phyloP scores from a whole-genome alignment of 345 rosid species.

The Boechera stricta region DNA sequence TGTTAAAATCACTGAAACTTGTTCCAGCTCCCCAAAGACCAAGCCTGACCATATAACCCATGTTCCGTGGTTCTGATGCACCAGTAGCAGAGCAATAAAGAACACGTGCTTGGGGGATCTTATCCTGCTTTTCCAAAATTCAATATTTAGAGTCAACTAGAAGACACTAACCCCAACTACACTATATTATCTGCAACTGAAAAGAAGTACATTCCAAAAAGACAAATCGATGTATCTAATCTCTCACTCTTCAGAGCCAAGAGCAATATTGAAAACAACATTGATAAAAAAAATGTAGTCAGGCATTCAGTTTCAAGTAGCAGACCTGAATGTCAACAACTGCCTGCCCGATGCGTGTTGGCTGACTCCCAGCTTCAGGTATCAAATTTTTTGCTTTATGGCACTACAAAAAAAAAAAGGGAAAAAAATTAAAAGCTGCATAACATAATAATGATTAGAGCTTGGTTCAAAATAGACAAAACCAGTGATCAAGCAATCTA shows the following conservation, averaged over 20 bases:
- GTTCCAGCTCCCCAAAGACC: conserved; percentile 99
- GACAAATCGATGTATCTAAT: conserved; percentile 20
- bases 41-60: conserved; percentile 99
- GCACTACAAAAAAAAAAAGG: conserved; percentile 65
- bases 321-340: conserved; percentile 97
- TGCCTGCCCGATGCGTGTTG: conserved; percentile 97
- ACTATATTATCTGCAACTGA: conserved; percentile 34
- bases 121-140: conserved; percentile 68
- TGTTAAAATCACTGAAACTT: conserved; percentile 72
- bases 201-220: conserved; percentile 23
- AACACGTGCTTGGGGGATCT: conserved; percentile 93
- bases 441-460: conserved; percentile 33
- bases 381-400: conserved; percentile 99
- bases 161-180: conserved; percentile 22
- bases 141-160: conserved; percentile 38
- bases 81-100: conserved; percentile 99
- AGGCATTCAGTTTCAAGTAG: conserved; percentile 39
- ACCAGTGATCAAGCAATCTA: conserved; percentile 29
- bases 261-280: conserved; percentile 11
- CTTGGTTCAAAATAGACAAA: conserved; percentile 6
- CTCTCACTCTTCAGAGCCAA: conserved; percentile 11
- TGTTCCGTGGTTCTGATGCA: conserved; percentile 98
- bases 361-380: conserved; percentile 99
- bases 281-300: conserved; percentile 9
- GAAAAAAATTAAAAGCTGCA: conserved; percentile 42